Base-by-base conservation (phyloP, 2,329 filamentous ascomycete genomes). In the Colletotrichum aenigma region DNA sequence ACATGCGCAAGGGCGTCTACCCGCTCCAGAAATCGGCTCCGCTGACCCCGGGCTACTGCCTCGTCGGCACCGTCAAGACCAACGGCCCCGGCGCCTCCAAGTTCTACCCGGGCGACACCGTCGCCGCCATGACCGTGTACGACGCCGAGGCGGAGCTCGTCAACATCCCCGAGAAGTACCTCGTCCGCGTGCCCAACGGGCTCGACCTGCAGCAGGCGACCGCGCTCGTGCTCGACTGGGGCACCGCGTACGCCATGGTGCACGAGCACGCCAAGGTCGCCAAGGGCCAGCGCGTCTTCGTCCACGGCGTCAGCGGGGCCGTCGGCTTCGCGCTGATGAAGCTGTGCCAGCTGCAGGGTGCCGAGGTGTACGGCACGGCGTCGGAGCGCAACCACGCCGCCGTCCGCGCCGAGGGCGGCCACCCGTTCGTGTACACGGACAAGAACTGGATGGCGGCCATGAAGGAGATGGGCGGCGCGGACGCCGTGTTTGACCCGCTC, bases 281-380 rank as follows among this genome's bases (percentile, higher is more conserved):
- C 1, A 80, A 82, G 32, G 88, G 87, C 34, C 84, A 88, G 70
- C 84, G 85, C 26, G 87, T 89, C 60, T 90, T 90, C 78, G 80
- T 90, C 21, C 88, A 90, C 79, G 87, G 88, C 43, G 80, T 89
- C 28, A 89, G 87, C 76, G 88, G 88, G 34, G 87, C 88, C 9
- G 88, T 89, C 2, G 88, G 88, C 21, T 85, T 82, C 69, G 88
- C 84, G 1, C 55, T 85, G 26, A 84, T 87, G 81, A 82, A 80
- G 2, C 81, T 89, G 5, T 85, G 85, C 77, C 83, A 84, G 66
- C 79, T 86, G 6, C 81, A 84, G 61, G 88, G 88, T 26, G 88
- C 88, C 26, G 81, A 83, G 21, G 84, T 89, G 18, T 89, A 89
- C 79, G 88, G 88, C 36, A 90, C 88, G 0, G 88, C 88, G 1